Conservation (phyloP, 495 filamentous ascomycete species). For the Annulohypoxylon bovei region DNA sequence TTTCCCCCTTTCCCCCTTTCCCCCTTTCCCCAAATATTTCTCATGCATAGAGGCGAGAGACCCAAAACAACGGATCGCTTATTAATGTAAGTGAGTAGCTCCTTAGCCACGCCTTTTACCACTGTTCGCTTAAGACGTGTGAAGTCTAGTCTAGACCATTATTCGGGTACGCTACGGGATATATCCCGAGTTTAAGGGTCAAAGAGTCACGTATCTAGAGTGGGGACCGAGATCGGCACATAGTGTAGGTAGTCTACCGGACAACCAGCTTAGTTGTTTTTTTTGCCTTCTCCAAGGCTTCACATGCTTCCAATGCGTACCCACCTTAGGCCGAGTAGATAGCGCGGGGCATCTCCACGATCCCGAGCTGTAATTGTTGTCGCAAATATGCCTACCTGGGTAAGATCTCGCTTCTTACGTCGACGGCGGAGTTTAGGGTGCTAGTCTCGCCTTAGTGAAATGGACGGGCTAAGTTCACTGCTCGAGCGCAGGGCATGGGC, state of each 20-base stretch:
- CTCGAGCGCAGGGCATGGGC: not conserved
- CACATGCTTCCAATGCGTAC: not conserved
- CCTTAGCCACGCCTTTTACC: not conserved
- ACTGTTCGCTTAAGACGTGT: not conserved
- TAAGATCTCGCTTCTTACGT: not conserved
- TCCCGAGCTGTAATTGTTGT: not conserved
- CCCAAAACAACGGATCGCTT: not conserved
- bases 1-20: not conserved
- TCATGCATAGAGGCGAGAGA: not conserved
- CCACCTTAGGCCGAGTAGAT: not conserved
- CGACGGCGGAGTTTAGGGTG: not conserved
- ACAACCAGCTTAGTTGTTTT: not conserved
- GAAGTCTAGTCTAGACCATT: not conserved
- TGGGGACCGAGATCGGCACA: constrained; percentile 16
- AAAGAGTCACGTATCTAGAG: not conserved
- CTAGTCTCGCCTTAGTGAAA: not conserved
- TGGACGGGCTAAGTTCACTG: not conserved
- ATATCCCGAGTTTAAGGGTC: not conserved
- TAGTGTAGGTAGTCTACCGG: not conserved
- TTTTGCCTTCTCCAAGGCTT: not conserved
- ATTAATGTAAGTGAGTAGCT: not conserved
- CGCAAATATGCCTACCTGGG: not conserved
- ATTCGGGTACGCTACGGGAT: not conserved
- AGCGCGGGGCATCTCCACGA: not conserved
- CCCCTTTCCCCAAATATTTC: too few relatives aligned